Evolutionary conservation across 345 rosid species (phyloP).

Genomic region (Lepidium sativum): DNA sequence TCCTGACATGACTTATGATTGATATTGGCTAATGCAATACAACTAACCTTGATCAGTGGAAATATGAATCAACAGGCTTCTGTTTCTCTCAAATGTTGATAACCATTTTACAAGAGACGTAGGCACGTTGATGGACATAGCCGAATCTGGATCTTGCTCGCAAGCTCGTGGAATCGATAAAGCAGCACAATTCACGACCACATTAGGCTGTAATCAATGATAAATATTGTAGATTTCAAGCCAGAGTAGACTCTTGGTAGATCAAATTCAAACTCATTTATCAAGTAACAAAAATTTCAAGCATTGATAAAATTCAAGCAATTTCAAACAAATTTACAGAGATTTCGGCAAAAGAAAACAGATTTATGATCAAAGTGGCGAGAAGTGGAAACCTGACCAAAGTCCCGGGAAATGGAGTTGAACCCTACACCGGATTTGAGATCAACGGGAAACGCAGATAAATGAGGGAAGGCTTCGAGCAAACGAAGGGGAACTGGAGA

Average conservation of each 20-base stretch:
- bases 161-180: conserved; percentile 77
- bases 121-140: conserved; percentile 73
- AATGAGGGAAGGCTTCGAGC: conserved; percentile 46
- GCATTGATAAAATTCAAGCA: too few species aligned
- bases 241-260: not conserved
- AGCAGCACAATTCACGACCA: conserved; percentile 87
- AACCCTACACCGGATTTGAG: conserved; percentile 53
- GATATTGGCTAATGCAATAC: not conserved
- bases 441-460: conserved; percentile 54
- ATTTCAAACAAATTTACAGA: too few species aligned
- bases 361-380: not conserved
- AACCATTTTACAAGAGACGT: conserved; percentile 64
- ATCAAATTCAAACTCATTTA: too few species aligned
- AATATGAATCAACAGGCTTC: conserved; percentile 60
- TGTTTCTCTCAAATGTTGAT: conserved; percentile 28
- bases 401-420: conserved; percentile 38
- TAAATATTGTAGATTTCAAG: not conserved
- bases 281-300: too few species aligned
- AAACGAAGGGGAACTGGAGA: conserved; percentile 38
- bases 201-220: conserved; percentile 48
- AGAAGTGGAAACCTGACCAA: conserved; percentile 32
- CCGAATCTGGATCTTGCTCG: conserved; percentile 61
- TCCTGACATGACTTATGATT: not conserved
- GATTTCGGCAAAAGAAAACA: too few species aligned
- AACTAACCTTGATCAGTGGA: conserved; percentile 86